Base-by-base conservation (phyloP, 2,329 filamentous ascomycete genomes). In the Venturia nashicola region DNA sequence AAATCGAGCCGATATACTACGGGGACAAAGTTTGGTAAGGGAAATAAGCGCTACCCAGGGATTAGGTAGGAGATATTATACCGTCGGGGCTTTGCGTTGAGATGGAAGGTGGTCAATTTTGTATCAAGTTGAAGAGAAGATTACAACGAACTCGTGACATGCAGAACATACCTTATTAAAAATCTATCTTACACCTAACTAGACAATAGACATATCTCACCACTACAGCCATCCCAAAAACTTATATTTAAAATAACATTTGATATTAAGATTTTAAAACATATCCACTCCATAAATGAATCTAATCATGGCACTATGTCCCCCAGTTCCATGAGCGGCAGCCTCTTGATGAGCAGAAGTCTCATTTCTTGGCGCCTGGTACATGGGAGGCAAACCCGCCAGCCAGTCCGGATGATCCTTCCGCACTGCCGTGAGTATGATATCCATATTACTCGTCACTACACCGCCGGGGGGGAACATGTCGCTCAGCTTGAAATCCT, bases 401-500 rank as follows among this genome's bases (percentile, higher is more conserved):
- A 57, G 36, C 51, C 51, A 57, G 2, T 7, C 18, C 7, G 51
- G 51, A 20, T 57, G 51, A 36, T 57, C 51, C 23, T 62, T 62
- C 20, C 23, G 5, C 11, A 62, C 43, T 5, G 32, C 61, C 16
- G 43, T 12, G 16, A 62, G 5, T 27, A 62, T 27, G 1, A 39
- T 8, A 6, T 51, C 61, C 42, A 62, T 34, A n/a, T 62, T 36
- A 27, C 43, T 62, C 14, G 18, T 39, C 1, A 48, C 34, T 5
- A 62, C 20, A 3, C 61, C 61, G 23, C 61, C 61, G 20, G 43
- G 61, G 12, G 46, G 36, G 61, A 43, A 62, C 3, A 54, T 14
- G 11, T 62, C 34, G 16, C 36, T 43, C n/a, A 62, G 23, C 18
- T 62, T 62, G 43, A 62, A 62, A 11, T 62, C 44, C 42, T 62